Evolutionary conservation across 352 stramenopile genomes (phyloP).

Genomic region (Plasmopara viticola): DNA sequence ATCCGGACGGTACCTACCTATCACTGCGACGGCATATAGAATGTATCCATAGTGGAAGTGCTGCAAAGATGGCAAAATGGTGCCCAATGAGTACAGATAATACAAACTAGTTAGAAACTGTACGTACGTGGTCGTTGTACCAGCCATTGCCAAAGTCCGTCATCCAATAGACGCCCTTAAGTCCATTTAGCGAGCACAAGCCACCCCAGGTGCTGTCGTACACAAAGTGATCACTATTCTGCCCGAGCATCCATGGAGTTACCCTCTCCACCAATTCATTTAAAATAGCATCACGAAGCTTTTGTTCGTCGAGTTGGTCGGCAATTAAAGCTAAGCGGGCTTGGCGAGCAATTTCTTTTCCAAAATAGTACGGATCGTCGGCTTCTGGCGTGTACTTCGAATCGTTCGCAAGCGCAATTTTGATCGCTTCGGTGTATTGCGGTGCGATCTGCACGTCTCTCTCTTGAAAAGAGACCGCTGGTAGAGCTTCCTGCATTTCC

Average conservation of each 20-base stretch:
- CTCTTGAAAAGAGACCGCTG: conserved; percentile 42
- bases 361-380: conserved; percentile 79
- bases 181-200: conserved; percentile 85
- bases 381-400: conserved; percentile 59
- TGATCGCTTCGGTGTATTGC: conserved; percentile 42
- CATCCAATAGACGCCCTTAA: conserved; percentile 86
- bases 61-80: conserved; percentile 26
- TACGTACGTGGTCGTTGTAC: conserved; percentile 86
- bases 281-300: conserved; percentile 50
- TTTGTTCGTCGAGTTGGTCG: conserved; percentile 49
- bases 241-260: conserved; percentile 67
- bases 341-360: conserved; percentile 80
- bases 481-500: conserved; percentile 53
- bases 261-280: conserved; percentile 62
- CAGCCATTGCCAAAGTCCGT: conserved; percentile 92
- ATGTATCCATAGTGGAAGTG: conserved; percentile 97
- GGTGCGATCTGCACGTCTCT: conserved; percentile 25
- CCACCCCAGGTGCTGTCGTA: conserved; percentile 92
- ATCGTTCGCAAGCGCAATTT: conserved; percentile 50
- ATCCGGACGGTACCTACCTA: conserved; percentile 65
- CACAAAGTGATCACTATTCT: conserved; percentile 82
- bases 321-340: conserved; percentile 76
- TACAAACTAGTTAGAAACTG: neutral
- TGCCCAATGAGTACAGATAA: neutral
- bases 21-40: conserved; percentile 76